Percentiles rank a stretch among this genome's conserved stretches.
Evolutionary conservation across 495 filamentous ascomycete species (phyloP).

Genomic region (Penicillium flavigenum): DNA sequence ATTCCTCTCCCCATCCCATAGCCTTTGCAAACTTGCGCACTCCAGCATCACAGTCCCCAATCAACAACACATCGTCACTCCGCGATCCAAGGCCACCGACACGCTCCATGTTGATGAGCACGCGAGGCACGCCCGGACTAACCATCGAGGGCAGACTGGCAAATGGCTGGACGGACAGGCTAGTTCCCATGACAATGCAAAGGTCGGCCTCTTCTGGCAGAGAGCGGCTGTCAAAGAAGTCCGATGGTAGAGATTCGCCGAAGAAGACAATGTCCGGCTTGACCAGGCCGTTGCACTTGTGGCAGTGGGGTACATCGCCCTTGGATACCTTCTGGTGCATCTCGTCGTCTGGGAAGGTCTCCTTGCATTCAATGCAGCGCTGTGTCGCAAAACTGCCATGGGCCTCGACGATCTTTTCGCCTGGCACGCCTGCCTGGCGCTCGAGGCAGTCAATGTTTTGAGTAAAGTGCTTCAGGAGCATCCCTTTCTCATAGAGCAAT

Average conservation of each 20-base stretch:
- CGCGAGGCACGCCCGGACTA: conserved; percentile 61
- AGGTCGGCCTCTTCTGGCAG: conserved; percentile 68
- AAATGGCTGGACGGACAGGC: conserved; percentile 85
- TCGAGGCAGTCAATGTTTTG: conserved; percentile 98
- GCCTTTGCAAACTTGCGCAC: conserved; percentile 79
- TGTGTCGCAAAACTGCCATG: conserved; percentile 93
- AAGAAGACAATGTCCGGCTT: conserved; percentile 99
- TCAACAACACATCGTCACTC: conserved; percentile 70
- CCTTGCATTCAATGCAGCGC: conserved; percentile 84
- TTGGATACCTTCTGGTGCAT: conserved; percentile 67
- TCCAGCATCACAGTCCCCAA: conserved; percentile 78
- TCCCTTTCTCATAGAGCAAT: conserved; percentile 68
- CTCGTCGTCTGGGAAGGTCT: conserved; percentile 62
- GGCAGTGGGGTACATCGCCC: conserved; percentile 68
- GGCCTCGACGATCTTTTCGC: conserved; percentile 81
- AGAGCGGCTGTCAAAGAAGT: conserved; percentile 61
- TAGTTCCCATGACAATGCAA: conserved; percentile 88
- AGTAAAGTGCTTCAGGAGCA: conserved; percentile 84
- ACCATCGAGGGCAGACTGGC: conserved; percentile 70
- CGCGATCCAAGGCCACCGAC: conserved; percentile 78
- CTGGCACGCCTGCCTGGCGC: conserved; percentile 79
- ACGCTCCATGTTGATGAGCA: conserved; percentile 85
- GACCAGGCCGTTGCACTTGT: conserved; percentile 73
- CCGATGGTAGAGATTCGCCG: conserved; percentile 74
- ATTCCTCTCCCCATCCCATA: conserved; percentile 82